Evolutionary conservation across 2,329 filamentous ascomycete species (phyloP).

Genomic region (Stemphylium vesicarium): DNA sequence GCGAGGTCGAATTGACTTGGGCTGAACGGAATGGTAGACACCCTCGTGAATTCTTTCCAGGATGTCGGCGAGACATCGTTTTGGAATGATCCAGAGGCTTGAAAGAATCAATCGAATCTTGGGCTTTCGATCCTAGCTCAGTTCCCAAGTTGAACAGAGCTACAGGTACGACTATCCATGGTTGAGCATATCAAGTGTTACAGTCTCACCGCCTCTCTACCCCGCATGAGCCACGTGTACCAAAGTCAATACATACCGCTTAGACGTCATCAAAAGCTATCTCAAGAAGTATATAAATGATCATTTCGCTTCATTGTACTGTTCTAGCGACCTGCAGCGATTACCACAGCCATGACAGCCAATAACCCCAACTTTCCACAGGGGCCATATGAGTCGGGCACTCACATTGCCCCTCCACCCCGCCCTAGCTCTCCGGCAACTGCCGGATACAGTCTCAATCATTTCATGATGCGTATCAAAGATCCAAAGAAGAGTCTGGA

Average conservation of each 20-base stretch:
- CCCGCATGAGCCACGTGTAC: slow-evolving; percentile 21
- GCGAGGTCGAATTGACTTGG: too few species aligned
- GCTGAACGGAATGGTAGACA: too few species aligned
- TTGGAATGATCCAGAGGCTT: too few species aligned
- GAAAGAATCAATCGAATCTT: too few species aligned
- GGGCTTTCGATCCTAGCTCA: background rate
- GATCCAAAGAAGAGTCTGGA: slow-evolving; percentile 32
- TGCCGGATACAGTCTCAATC: slow-evolving; percentile 38
- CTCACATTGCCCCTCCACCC: slow-evolving; percentile 36
- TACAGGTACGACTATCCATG: too few species aligned
- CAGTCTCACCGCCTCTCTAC: background rate
- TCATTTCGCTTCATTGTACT: background rate
- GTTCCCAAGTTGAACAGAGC: background rate
- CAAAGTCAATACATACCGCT: background rate
- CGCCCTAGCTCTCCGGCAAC: slow-evolving; percentile 35
- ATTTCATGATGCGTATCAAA: slow-evolving; percentile 45
- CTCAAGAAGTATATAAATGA: background rate
- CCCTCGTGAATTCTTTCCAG: too few species aligned
- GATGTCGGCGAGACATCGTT: too few species aligned
- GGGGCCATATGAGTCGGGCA: slow-evolving; percentile 26
- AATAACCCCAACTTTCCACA: slow-evolving; percentile 27
- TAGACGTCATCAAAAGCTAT: background rate
- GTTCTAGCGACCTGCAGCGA: background rate
- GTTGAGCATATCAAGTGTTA: background rate
- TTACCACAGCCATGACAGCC: slow-evolving; percentile 8